These are phyloP conservation scores for Cladosporium halotolerans DNA, from an alignment of 2,329 filamentous ascomycete species.

Conservation along the genomic window DNA sequence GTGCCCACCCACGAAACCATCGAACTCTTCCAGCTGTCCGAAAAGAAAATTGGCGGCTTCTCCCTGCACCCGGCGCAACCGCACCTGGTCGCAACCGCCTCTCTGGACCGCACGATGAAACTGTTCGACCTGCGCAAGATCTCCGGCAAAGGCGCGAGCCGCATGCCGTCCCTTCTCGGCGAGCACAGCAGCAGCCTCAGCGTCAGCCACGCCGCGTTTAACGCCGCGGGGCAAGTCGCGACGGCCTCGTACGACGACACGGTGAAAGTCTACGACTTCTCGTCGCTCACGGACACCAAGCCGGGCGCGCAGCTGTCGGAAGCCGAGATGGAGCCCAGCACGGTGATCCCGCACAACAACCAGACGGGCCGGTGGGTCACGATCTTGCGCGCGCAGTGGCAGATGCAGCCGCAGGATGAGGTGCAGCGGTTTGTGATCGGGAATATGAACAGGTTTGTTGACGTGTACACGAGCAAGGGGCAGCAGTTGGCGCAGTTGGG, in stretches of 20 bases:
- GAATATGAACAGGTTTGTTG: conserved; percentile 87
- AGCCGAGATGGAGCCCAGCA: conserved; percentile 60
- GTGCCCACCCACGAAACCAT: conserved; percentile 46
- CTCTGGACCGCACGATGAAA: conserved; percentile 79
- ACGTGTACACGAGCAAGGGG: conserved; percentile 76
- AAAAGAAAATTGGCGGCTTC: conserved; percentile 96
- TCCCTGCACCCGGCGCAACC: conserved; percentile 72
- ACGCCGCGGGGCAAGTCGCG: conserved; percentile 73
- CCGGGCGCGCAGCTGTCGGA: conserved; percentile 62
- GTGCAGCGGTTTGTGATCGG: conserved; percentile 86
- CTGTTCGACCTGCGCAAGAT: conserved; percentile 90
- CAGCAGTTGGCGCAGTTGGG: conserved; percentile 83
- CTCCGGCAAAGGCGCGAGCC: conserved; percentile 52
- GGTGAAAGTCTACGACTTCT: conserved; percentile 83
- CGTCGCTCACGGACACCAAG: conserved; percentile 63
- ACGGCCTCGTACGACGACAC: conserved; percentile 94
- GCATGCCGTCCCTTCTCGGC: conserved; percentile 64
- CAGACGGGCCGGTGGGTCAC: conserved; percentile 95
- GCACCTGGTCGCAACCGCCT: conserved; percentile 81
- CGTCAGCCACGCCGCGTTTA: conserved; percentile 90
- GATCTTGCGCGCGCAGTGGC: conserved; percentile 84
- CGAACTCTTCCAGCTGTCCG: conserved; percentile 68
- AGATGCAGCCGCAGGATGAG: conserved; percentile 67
- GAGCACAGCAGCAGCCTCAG: conserved; percentile 78
- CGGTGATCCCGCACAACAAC: conserved; percentile 77